A percentile compares a stretch with the other conserved stretches of the same genome.
These are phyloP conservation scores for Spinellus fusiger DNA, from an alignment of 192 early-diverging fungal genomes.

Conservation along the genomic window DNA sequence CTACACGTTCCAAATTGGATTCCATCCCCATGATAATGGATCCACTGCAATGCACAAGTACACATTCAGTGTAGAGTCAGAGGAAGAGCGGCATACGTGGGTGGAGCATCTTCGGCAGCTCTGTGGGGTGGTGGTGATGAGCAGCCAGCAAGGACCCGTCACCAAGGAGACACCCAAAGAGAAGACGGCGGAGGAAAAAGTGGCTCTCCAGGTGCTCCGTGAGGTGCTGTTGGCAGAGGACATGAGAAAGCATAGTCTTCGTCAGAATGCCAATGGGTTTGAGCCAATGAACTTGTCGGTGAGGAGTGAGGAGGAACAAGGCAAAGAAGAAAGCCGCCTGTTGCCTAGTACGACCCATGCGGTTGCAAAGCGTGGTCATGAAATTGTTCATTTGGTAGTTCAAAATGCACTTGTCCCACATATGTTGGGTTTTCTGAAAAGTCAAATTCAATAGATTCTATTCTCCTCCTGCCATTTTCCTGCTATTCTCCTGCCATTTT, in stretches of 20 bases:
- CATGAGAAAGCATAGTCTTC: slow-evolving; percentile 11
- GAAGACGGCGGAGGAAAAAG: slow-evolving; percentile 29
- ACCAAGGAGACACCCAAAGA: slow-evolving; percentile 11
- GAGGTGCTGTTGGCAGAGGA: slow-evolving; percentile 42
- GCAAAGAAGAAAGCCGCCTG: background rate
- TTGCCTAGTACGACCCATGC: slow-evolving; percentile 17
- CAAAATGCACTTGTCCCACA: slow-evolving; percentile 45
- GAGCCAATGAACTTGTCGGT: background rate
- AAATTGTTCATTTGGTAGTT: slow-evolving; percentile 42
- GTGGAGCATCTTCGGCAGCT: slow-evolving; percentile 14
- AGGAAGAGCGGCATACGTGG: slow-evolving; percentile 20
- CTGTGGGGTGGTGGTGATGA: slow-evolving; percentile 7
- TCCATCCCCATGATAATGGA: slow-evolving; percentile 10
- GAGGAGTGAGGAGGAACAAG: background rate
- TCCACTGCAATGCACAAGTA: slow-evolving; percentile 17
- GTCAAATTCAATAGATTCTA: slow-evolving; percentile 5
- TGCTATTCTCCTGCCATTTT: too few species aligned
- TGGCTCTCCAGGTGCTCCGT: slow-evolving; percentile 44
- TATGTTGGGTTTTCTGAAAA: slow-evolving; percentile 39
- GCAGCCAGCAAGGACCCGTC: background rate
- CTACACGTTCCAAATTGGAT: slow-evolving; percentile 55
- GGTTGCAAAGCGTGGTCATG: slow-evolving; percentile 37
- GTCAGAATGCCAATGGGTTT: background rate
- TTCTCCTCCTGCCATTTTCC: too few species aligned
- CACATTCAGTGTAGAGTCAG: slow-evolving; percentile 32